These are phyloP conservation scores for Cryomyces minteri DNA, from an alignment of 495 filamentous ascomycete genomes.

Conservation along the genomic window DNA sequence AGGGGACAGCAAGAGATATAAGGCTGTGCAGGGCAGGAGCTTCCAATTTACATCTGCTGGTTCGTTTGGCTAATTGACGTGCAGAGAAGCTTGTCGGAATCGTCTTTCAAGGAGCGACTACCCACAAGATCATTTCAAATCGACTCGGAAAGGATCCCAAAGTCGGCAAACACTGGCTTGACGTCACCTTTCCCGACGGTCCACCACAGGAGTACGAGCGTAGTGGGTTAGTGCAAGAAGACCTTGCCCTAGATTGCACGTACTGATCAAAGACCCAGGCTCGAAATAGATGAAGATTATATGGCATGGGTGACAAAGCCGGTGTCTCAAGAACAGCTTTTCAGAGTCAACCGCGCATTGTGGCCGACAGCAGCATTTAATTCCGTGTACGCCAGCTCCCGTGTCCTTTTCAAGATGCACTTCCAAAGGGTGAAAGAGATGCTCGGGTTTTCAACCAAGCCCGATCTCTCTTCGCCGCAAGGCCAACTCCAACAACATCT, in stretches of 20 bases:
- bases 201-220: conserved; percentile 41
- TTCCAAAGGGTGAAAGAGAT: conserved; percentile 11
- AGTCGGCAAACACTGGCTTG: conserved; percentile 35
- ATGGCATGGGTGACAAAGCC: conserved; percentile 32
- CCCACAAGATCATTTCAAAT: conserved; percentile 11
- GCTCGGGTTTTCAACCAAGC: conserved; percentile 4
- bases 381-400: conserved; percentile 20
- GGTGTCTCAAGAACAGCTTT: conserved; percentile 21
- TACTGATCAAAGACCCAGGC: conserved; percentile 10
- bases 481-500: background rate
- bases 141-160: conserved; percentile 31
- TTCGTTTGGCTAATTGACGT: background rate
- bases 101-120: conserved; percentile 14
- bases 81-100: conserved; percentile 32
- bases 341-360: conserved; percentile 20
- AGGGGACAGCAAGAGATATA: conserved; percentile 27
- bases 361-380: conserved; percentile 23
- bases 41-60: background rate
- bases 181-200: conserved; percentile 37
- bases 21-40: conserved; percentile 30
- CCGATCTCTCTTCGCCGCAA: background rate
- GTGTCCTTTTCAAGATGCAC: conserved; percentile 12
- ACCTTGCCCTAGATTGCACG: background rate
- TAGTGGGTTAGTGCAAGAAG: conserved; percentile 30
- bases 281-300: conserved; percentile 34